phyloP scores from a whole-genome alignment of 2,329 filamentous ascomycete genomes.

The Dactylellina drechsleri region DNA sequence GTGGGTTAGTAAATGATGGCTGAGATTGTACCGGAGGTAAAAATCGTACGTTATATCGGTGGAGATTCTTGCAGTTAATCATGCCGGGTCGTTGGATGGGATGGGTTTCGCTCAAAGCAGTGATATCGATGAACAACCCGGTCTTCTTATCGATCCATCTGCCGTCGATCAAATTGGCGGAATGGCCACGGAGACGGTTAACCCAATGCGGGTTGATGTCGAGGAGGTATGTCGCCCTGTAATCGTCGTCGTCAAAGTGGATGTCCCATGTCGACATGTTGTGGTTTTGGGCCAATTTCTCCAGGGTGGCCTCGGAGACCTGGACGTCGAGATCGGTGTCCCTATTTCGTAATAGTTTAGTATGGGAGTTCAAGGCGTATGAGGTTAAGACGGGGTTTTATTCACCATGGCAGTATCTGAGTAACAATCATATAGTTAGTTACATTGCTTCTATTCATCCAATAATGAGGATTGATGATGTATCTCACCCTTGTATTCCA shows the following conservation, averaged over 20 bases:
- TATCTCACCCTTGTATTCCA: slow-evolving; percentile 74
- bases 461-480: background rate
- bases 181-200: slow-evolving; percentile 72
- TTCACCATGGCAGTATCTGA: slow-evolving; percentile 57
- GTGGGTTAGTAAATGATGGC: background rate
- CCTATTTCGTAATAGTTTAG: slow-evolving; percentile 13
- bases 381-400: background rate
- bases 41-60: slow-evolving; percentile 68
- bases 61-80: slow-evolving; percentile 83
- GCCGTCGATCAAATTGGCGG: slow-evolving; percentile 82
- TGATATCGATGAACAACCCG: slow-evolving; percentile 86
- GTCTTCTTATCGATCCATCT: slow-evolving; percentile 81
- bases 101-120: slow-evolving; percentile 76
- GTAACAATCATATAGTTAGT: background rate
- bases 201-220: slow-evolving; percentile 79
- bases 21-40: background rate
- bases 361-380: background rate
- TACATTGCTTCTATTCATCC: background rate
- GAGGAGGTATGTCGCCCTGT: slow-evolving; percentile 72
- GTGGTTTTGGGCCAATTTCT: slow-evolving; percentile 71
- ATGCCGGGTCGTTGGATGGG: slow-evolving; percentile 70
- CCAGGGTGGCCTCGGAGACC: slow-evolving; percentile 74
- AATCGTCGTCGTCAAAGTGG: slow-evolving; percentile 62
- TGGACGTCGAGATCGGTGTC: slow-evolving; percentile 78
- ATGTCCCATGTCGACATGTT: slow-evolving; percentile 73